phyloP scores from a whole-genome alignment of 2,329 filamentous ascomycete species.

The Talaromyces sp. region DNA sequence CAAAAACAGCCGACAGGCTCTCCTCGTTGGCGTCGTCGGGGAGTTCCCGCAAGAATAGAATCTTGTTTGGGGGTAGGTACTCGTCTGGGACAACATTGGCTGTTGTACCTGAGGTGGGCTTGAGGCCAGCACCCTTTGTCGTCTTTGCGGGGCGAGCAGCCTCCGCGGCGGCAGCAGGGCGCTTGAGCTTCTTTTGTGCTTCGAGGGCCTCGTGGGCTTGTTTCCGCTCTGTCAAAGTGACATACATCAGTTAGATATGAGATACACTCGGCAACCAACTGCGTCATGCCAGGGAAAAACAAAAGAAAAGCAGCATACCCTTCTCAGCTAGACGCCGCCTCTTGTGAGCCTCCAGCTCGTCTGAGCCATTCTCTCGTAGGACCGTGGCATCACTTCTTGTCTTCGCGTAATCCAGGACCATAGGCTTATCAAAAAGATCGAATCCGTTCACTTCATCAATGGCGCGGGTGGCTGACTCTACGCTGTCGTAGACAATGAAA shows the following conservation, averaged over 20 bases:
- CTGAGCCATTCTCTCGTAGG: conserved; percentile 68
- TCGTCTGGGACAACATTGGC: conserved; percentile 89
- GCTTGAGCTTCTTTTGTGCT: conserved; percentile 75
- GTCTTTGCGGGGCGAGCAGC: conserved; percentile 68
- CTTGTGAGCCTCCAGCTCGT: conserved; percentile 89
- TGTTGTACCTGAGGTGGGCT: conserved; percentile 69
- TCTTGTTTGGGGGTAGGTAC: conserved; percentile 96
- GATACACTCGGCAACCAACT: not conserved
- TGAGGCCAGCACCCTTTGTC: conserved; percentile 72
- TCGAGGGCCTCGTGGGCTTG: conserved; percentile 81
- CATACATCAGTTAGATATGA: conserved; percentile 7
- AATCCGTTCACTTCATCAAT: conserved; percentile 92
- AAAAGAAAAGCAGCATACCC: conserved; percentile 57
- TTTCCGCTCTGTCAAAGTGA: conserved; percentile 62
- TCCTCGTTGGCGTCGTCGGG: conserved; percentile 86
- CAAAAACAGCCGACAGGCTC: conserved; percentile 76
- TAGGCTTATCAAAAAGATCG: conserved; percentile 87
- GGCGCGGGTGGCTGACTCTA: conserved; percentile 77
- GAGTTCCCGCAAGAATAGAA: conserved; percentile 88
- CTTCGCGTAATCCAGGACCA: conserved; percentile 80
- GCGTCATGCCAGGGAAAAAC: no score
- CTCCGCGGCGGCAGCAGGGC: conserved; percentile 55
- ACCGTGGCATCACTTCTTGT: conserved; percentile 88
- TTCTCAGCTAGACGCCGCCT: conserved; percentile 83
- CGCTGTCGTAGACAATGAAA: conserved; percentile 84